These are phyloP conservation scores for Sporormia fimetaria DNA, from an alignment of 495 filamentous ascomycete genomes.

Conservation along the genomic window DNA sequence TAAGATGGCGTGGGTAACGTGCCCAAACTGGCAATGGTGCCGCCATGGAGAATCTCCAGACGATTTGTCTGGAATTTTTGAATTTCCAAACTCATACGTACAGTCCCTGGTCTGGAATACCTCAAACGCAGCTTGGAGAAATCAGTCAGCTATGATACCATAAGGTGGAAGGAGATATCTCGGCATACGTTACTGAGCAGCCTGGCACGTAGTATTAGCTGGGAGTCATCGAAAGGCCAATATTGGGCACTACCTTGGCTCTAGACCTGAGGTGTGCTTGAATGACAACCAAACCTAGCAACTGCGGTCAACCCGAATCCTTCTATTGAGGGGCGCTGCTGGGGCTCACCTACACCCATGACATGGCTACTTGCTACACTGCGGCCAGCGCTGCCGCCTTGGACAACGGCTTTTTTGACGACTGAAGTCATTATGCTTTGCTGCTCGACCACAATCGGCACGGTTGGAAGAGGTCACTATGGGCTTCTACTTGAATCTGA, in stretches of 20 bases:
- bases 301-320: slow-evolving; percentile 2
- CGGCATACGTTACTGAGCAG: slow-evolving; percentile 30
- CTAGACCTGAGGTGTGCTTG: slow-evolving; percentile 68
- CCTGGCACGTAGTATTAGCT: slow-evolving; percentile 10
- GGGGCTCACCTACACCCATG: slow-evolving; percentile 4
- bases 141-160: background rate
- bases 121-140: too few relatives aligned
- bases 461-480: too few relatives aligned
- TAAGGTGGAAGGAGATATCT: background rate
- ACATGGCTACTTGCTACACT: too few relatives aligned
- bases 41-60: slow-evolving; percentile 81
- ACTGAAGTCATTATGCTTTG: too few relatives aligned
- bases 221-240: background rate
- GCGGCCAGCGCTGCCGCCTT: too few relatives aligned
- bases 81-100: background rate
- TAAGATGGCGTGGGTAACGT: slow-evolving; percentile 16
- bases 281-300: slow-evolving; percentile 70
- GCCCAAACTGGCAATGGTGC: slow-evolving; percentile 89
- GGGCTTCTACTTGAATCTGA: too few relatives aligned
- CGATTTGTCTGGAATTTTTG: slow-evolving; percentile 51
- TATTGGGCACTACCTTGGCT: slow-evolving; percentile 54
- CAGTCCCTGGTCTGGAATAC: background rate
- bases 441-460: too few relatives aligned
- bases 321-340: background rate
- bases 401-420: too few relatives aligned